phyloP scores from a whole-genome alignment of 2,329 filamentous ascomycete species.

The Penicillium sp. region DNA sequence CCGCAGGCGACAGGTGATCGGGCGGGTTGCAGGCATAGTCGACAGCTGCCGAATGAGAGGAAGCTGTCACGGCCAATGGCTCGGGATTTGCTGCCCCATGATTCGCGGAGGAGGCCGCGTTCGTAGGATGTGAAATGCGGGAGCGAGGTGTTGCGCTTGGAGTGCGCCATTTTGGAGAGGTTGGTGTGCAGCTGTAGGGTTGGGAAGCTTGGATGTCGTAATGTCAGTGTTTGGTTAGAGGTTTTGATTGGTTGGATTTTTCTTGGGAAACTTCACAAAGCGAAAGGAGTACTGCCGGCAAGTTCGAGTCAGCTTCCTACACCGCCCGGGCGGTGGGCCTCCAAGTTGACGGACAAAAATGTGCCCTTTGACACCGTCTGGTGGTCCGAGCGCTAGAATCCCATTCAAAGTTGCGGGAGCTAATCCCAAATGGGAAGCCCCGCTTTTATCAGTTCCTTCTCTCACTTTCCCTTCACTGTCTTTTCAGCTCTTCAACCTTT shows the following conservation, averaged over 20 bases:
- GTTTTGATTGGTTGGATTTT: neutral
- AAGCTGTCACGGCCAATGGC: slow-evolving; percentile 88
- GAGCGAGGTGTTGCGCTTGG: slow-evolving; percentile 86
- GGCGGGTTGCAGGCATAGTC: slow-evolving; percentile 79
- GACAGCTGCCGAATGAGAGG: slow-evolving; percentile 85
- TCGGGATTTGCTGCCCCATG: slow-evolving; percentile 81
- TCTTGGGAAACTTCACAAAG: too few relatives aligned
- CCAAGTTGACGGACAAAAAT: too few relatives aligned
- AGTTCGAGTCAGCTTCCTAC: too few relatives aligned
- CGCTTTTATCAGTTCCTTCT: too few relatives aligned
- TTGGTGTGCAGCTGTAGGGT: slow-evolving; percentile 1
- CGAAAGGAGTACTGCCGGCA: too few relatives aligned
- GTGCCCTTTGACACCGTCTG: too few relatives aligned
- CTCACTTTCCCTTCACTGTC: too few relatives aligned
- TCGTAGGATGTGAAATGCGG: slow-evolving; percentile 95
- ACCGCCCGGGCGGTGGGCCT: too few relatives aligned
- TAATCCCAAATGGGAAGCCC: too few relatives aligned
- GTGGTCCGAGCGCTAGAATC: too few relatives aligned
- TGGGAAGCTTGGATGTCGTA: slow-evolving; percentile 5
- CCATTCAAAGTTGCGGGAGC: too few relatives aligned
- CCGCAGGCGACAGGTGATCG: slow-evolving; percentile 81
- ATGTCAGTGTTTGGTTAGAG: slow-evolving; percentile 1
- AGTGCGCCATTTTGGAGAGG: slow-evolving; percentile 43
- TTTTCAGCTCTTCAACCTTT: too few relatives aligned
- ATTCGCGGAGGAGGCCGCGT: slow-evolving; percentile 74